Percentiles rank a stretch among this genome's conserved stretches.
phyloP scores from a whole-genome alignment of 768 basidiomycete genomes.

The Rhodotorula paludigena region DNA sequence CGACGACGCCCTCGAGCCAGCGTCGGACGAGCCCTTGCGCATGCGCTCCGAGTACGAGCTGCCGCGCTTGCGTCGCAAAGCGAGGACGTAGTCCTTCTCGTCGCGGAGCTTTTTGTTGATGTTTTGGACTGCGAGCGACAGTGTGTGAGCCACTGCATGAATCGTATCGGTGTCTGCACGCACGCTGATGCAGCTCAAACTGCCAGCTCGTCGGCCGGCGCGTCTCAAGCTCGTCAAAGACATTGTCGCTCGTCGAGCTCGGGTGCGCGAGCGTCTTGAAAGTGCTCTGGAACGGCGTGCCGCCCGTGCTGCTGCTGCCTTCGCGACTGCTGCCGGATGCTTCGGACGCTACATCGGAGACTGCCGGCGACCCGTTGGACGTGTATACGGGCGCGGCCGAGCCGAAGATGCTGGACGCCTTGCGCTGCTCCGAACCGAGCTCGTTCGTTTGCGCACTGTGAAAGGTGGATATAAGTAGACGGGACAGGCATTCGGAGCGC shows the following conservation, averaged over 20 bases:
- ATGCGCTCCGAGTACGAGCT: constrained; percentile 6
- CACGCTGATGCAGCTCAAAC: constrained; percentile 48
- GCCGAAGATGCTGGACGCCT: constrained; percentile 16
- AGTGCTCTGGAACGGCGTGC: constrained; percentile 26
- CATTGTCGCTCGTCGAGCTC: constrained; percentile 48
- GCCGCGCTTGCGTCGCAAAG: constrained; percentile 14
- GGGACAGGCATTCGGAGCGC: too few species aligned
- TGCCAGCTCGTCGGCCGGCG: constrained; percentile 77
- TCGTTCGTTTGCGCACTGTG: constrained; percentile 36
- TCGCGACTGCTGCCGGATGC: constrained; percentile 2
- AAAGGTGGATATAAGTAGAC: background rate
- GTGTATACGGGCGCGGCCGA: constrained; percentile 28
- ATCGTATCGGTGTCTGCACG: background rate
- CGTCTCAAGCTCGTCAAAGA: constrained; percentile 72
- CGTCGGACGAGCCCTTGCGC: constrained; percentile 22
- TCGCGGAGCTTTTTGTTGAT: constrained; percentile 36
- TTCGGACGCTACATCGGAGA: constrained; percentile 16
- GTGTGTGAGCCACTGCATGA: background rate
- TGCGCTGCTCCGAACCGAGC: constrained; percentile 31
- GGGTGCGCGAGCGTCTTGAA: constrained; percentile 36
- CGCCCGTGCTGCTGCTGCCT: background rate
- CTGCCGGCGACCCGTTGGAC: constrained; percentile 12
- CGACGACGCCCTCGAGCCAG: constrained; percentile 14
- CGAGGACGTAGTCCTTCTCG: constrained; percentile 34
- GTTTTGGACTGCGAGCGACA: constrained; percentile 24